Evolutionary conservation across 75 land plant genomes (phyloP), one percentile per base, ranked within the genome.

Genomic region (Cunninghamia lanceolata): DNA sequence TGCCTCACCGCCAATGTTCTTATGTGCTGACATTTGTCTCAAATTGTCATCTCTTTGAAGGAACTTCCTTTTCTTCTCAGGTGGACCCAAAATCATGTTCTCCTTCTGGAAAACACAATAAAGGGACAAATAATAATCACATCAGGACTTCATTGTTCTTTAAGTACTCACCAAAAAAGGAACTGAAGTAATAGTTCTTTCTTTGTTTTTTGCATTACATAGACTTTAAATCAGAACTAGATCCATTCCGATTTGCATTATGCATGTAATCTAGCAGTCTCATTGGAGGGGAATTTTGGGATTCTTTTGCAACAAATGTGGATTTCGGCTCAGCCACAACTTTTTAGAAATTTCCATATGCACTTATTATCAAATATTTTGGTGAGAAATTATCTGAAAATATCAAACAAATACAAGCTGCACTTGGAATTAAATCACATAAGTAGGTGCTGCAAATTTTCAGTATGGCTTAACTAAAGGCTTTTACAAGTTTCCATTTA

Each of bases 51-150:
- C 81, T 38, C 45, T 46, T 36, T 46, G 52, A 5, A 34, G 42
- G 3, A 86, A 50, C 53, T 86, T 86, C 80, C 82, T 76, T 80
- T 86, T 86, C 80, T 86, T 86, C 28, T 86, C 83, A 0, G 54
- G 50, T 11, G 82, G 87, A 75, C 53, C 82, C 56, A 77, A 68
- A 46, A 8, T 36, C 10, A 56, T 43, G 63, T 79, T 86, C 53
- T 86, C 82, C 59, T 86, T 79, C 87, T 86, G 54, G 21, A 9
- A 50, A 28, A 86, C 32, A 76, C 40, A 76, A 38, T 35, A 2
- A 16, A 76, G 3, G 36, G 79, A 76, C 42, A 39, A 77, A 77
- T 40, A 7, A 15, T 66, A 21, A 66, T 52, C 54, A 28, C 30
- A 21, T 59, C 0, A 59, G 66, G 25, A 59, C 28, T 66, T 66